These are phyloP conservation scores for Grigorovia jiainica DNA, from an alignment of 805 yeast genomes.

Conservation along the genomic window DNA sequence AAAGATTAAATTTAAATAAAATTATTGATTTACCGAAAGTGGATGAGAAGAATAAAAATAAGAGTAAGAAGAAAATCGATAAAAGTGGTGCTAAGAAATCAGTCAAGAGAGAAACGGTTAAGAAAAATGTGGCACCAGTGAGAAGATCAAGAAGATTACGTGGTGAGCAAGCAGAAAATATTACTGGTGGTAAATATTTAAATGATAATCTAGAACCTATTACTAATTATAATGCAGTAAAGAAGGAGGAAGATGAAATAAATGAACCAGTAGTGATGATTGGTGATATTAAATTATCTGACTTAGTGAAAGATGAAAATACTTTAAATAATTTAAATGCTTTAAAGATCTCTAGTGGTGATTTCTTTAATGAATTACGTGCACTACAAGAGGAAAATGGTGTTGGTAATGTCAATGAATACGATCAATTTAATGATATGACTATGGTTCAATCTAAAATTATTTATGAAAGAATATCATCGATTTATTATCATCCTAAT, in stretches of 20 bases:
- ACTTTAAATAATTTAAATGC: constrained; percentile 26
- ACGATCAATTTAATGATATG: constrained; percentile 46
- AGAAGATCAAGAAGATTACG: constrained; percentile 74
- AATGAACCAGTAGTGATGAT: constrained; percentile 49
- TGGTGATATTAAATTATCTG: constrained; percentile 58
- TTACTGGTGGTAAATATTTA: background rate
- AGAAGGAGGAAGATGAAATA: constrained; percentile 26
- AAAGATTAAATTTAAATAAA: constrained; percentile 57
- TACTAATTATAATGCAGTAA: background rate
- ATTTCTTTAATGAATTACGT: constrained; percentile 49
- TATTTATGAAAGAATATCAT: constrained; percentile 59
- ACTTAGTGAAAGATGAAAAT: constrained; percentile 39
- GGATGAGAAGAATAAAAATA: background rate
- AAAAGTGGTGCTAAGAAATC: constrained; percentile 20
- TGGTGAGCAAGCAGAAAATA: constrained; percentile 47
- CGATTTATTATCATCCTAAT: constrained; percentile 71
- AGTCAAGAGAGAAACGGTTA: constrained; percentile 14
- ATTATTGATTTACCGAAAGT: constrained; percentile 5
- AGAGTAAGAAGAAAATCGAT: background rate
- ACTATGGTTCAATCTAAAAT: constrained; percentile 66
- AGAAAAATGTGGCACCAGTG: constrained; percentile 35
- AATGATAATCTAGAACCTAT: constrained; percentile 3
- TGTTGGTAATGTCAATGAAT: constrained; percentile 31
- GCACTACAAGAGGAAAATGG: constrained; percentile 24
- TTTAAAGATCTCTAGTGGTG: constrained; percentile 53